These are phyloP conservation scores for Aurinia saxatilis DNA, from an alignment of 345 rosid genomes.

Conservation along the genomic window DNA sequence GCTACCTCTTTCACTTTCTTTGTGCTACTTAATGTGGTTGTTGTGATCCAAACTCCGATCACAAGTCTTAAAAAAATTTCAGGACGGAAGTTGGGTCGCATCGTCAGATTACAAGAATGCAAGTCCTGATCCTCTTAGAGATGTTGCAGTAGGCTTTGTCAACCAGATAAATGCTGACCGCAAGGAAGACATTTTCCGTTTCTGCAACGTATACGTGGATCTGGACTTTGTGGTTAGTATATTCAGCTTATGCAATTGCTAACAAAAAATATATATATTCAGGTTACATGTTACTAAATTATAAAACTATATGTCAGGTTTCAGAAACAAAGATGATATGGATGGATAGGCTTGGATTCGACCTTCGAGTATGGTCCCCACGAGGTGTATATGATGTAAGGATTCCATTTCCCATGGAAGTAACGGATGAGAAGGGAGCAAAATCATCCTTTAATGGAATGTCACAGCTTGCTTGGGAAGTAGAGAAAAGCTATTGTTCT, in stretches of 20 bases:
- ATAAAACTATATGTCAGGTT: slow-evolving; percentile 65
- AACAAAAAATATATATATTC: no score
- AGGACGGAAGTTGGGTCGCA: slow-evolving; percentile 83
- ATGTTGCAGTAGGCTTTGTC: slow-evolving; percentile 61
- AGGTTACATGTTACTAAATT: no score
- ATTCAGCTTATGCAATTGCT: not conserved
- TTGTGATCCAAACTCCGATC: not conserved
- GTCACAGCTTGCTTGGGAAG: slow-evolving; percentile 97
- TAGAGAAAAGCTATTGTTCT: slow-evolving; percentile 56
- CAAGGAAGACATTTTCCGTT: slow-evolving; percentile 68
- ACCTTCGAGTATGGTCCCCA: slow-evolving; percentile 56
- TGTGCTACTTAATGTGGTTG: not conserved
- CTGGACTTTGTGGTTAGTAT: slow-evolving; percentile 66
- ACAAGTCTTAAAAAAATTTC: not conserved
- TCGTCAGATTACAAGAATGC: slow-evolving; percentile 64
- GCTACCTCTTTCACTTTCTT: not conserved
- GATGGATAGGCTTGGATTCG: slow-evolving; percentile 87
- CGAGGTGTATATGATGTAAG: slow-evolving; percentile 55
- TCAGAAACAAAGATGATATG: slow-evolving; percentile 78
- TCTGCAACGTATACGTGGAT: slow-evolving; percentile 76
- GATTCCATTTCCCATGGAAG: slow-evolving; percentile 85
- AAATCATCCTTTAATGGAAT: slow-evolving; percentile 85
- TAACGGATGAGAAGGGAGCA: slow-evolving; percentile 75
- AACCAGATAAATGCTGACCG: slow-evolving; percentile 63
- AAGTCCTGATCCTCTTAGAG: slow-evolving; percentile 78